phyloP scores from a whole-genome alignment of 495 filamentous ascomycete species.

The Pyrenopolyporus hunteri region DNA sequence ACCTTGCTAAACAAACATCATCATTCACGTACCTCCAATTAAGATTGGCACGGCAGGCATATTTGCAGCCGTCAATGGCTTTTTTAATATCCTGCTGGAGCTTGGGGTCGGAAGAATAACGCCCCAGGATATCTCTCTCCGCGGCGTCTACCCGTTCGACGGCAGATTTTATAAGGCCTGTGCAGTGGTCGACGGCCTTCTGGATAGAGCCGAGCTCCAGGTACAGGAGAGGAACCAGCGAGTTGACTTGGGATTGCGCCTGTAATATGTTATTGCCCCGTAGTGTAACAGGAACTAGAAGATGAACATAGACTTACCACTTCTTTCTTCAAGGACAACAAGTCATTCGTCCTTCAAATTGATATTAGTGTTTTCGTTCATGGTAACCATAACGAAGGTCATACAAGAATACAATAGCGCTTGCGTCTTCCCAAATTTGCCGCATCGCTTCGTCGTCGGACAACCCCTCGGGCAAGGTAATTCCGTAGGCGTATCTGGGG shows the following conservation, averaged over 20 bases:
- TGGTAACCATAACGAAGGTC: not conserved
- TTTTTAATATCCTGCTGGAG: slow-evolving; percentile 16
- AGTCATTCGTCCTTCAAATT: slow-evolving; percentile 12
- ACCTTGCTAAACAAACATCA: not conserved
- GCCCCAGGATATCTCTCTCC: slow-evolving; percentile 14
- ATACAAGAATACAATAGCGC: slow-evolving; percentile 1
- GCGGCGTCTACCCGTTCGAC: slow-evolving; percentile 22
- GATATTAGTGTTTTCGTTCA: not conserved
- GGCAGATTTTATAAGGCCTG: slow-evolving; percentile 21
- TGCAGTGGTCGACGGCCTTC: slow-evolving; percentile 17
- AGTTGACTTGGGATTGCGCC: slow-evolving; percentile 17
- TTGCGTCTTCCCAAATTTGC: slow-evolving; percentile 5
- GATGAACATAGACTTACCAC: slow-evolving; percentile 1
- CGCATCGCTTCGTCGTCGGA: slow-evolving; percentile 18
- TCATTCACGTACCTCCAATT: slow-evolving; percentile 33
- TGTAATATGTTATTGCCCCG: slow-evolving; percentile 15
- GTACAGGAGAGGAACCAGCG: slow-evolving; percentile 22
- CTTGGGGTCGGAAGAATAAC: slow-evolving; percentile 13
- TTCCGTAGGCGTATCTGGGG: slow-evolving; percentile 21
- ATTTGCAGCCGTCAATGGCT: slow-evolving; percentile 35
- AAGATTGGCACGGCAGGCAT: slow-evolving; percentile 35
- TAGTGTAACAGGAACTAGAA: not conserved
- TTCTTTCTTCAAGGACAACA: slow-evolving; percentile 28
- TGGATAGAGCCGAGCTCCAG: slow-evolving; percentile 21
- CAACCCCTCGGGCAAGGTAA: slow-evolving; percentile 3